Evolutionary conservation across 495 filamentous ascomycete species (phyloP).

Genomic region (Trichoderma virens): DNA sequence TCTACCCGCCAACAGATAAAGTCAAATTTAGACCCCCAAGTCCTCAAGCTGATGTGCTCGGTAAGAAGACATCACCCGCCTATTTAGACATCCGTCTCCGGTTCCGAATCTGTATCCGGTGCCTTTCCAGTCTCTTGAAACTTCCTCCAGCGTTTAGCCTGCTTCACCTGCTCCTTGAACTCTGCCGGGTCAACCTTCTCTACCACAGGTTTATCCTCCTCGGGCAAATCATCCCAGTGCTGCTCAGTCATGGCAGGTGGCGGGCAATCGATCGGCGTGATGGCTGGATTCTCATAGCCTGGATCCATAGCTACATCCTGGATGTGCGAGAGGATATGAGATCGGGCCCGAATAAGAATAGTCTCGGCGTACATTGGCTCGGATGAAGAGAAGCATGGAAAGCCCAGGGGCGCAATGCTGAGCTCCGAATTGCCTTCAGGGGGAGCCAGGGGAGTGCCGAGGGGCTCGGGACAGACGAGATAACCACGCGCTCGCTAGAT

Average conservation of each 20-base stretch:
- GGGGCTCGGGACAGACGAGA: constrained; percentile 29
- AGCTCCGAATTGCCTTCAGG: background rate
- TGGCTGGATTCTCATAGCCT: background rate
- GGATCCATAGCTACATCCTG: constrained; percentile 20
- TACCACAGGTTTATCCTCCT: background rate
- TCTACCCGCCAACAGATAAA: background rate
- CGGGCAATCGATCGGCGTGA: background rate
- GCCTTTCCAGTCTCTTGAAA: constrained; percentile 6
- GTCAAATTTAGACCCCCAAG: too few relatives aligned
- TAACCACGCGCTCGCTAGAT: constrained; percentile 53
- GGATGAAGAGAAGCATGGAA: constrained; percentile 3
- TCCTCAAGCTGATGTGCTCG: too few relatives aligned
- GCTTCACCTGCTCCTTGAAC: constrained; percentile 8
- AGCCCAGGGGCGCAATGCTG: constrained; percentile 1
- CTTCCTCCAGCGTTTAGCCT: background rate
- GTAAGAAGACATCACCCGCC: too few relatives aligned
- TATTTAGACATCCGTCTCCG: background rate
- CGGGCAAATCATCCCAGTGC: constrained; percentile 10
- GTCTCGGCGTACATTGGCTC: background rate
- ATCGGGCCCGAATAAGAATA: background rate
- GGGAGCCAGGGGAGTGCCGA: constrained; percentile 2
- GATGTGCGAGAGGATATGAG: constrained; percentile 1
- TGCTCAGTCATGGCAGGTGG: background rate
- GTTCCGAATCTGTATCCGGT: background rate
- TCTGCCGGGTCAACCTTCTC: constrained; percentile 10